A percentile compares a stretch with the other conserved stretches of the same genome.
phyloP scores from a whole-genome alignment of 257 asterid species.

The Solanum tarapatanum region DNA sequence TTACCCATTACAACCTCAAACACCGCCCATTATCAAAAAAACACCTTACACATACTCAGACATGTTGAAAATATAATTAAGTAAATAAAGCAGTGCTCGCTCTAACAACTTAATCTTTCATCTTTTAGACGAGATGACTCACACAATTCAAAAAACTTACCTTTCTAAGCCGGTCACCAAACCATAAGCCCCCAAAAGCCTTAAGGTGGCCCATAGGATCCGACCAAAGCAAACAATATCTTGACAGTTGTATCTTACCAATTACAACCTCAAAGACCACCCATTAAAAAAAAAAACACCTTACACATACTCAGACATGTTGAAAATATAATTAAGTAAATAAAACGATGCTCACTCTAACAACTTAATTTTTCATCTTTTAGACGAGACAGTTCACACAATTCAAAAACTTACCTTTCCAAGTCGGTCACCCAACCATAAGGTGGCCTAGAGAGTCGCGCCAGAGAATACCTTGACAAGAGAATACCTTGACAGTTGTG shows the following conservation, averaged over 20 bases:
- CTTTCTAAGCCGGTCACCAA: neutral
- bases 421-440: neutral
- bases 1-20: neutral
- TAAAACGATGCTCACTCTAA: neutral
- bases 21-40: neutral
- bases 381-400: neutral
- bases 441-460: neutral
- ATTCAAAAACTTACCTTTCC: neutral
- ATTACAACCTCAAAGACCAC: neutral
- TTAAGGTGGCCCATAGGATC: neutral
- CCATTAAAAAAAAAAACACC: neutral
- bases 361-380: neutral
- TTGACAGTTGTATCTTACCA: neutral
- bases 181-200: neutral
- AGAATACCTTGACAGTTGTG: neutral
- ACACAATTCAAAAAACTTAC: neutral
- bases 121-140: neutral
- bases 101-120: neutral
- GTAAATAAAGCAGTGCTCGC: neutral
- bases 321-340: neutral
- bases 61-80: neutral
- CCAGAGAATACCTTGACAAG: no score
- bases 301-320: neutral
- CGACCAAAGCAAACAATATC: neutral
- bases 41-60: neutral